Conservation (phyloP, 495 filamentous ascomycete genomes). For the Endocarpon pusillum region DNA sequence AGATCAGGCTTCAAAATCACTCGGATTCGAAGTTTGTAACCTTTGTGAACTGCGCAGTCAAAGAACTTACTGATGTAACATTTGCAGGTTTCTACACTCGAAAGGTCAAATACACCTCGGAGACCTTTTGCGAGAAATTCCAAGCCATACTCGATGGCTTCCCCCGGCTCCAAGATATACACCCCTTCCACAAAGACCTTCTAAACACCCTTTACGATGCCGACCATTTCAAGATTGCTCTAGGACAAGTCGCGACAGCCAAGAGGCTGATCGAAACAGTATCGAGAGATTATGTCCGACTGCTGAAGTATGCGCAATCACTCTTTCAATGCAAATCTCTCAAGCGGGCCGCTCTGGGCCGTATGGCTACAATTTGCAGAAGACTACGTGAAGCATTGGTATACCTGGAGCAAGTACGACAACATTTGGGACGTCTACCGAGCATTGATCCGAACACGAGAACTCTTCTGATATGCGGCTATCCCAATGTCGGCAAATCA, state of each 20-base stretch:
- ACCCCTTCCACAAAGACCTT: slow-evolving; percentile 87
- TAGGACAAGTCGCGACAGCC: slow-evolving; percentile 88
- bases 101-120: slow-evolving; percentile 98
- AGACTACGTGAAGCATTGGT: slow-evolving; percentile 82
- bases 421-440: slow-evolving; percentile 94
- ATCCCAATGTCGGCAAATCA: slow-evolving; percentile 95
- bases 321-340: slow-evolving; percentile 93
- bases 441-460: slow-evolving; percentile 93
- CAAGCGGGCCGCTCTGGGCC: slow-evolving; percentile 73
- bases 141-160: slow-evolving; percentile 80
- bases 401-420: slow-evolving; percentile 94
- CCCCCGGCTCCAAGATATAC: slow-evolving; percentile 84
- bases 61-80: background rate
- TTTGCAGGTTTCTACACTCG: slow-evolving; percentile 72
- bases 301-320: slow-evolving; percentile 90
- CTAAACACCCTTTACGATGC: slow-evolving; percentile 85
- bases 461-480: slow-evolving; percentile 88
- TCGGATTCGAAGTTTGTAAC: slow-evolving; percentile 63
- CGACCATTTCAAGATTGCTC: slow-evolving; percentile 92
- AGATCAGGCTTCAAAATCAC: slow-evolving; percentile 91
- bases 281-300: slow-evolving; percentile 78
- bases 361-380: slow-evolving; percentile 93
- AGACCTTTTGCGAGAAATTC: slow-evolving; percentile 91
- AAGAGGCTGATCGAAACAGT: slow-evolving; percentile 95
- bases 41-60: background rate